Evolutionary conservation across 1,284 basidiomycete genomes (phyloP).

Genomic region (Fomitopsis schrenkii): DNA sequence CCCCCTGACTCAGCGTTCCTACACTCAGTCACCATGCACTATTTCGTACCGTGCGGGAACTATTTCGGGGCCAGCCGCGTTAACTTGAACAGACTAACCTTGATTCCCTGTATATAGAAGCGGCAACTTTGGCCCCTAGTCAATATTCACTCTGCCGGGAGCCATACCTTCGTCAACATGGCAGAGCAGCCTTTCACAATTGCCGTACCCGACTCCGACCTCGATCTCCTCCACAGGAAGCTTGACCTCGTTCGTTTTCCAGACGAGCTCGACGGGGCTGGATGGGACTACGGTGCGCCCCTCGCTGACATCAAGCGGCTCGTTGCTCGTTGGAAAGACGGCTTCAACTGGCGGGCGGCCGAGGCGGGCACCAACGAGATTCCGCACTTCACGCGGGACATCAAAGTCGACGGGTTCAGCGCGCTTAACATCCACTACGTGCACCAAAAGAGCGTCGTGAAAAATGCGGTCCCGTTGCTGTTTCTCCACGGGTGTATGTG

Average conservation of each 20-base stretch:
- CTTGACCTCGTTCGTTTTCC: conserved; percentile 29
- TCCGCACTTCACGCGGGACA: conserved; percentile 41
- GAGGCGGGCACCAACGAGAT: conserved; percentile 37
- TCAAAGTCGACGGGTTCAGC: conserved; percentile 33
- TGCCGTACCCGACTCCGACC: conserved; percentile 13
- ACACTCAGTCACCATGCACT: too few species aligned
- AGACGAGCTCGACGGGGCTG: conserved; percentile 36
- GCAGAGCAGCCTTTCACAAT: neutral
- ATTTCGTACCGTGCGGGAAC: too few species aligned
- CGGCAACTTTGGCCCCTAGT: too few species aligned
- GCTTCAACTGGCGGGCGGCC: conserved; percentile 39
- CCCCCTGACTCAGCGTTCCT: too few species aligned
- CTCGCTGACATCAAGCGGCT: conserved; percentile 37
- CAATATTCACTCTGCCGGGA: too few species aligned
- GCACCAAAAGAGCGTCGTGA: conserved; percentile 32
- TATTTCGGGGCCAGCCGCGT: too few species aligned
- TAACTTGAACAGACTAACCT: too few species aligned
- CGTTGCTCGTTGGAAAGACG: conserved; percentile 33
- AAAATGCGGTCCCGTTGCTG: conserved; percentile 39
- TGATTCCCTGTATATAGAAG: too few species aligned
- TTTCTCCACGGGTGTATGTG: conserved; percentile 44
- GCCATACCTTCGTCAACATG: neutral
- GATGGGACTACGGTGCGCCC: conserved; percentile 37
- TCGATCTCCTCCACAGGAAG: conserved; percentile 14
- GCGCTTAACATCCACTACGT: conserved; percentile 40